A percentile compares a stretch with the other conserved stretches of the same genome.
phyloP scores from a whole-genome alignment of 1,284 basidiomycete genomes.

The Taiwanofungus camphoratus region DNA sequence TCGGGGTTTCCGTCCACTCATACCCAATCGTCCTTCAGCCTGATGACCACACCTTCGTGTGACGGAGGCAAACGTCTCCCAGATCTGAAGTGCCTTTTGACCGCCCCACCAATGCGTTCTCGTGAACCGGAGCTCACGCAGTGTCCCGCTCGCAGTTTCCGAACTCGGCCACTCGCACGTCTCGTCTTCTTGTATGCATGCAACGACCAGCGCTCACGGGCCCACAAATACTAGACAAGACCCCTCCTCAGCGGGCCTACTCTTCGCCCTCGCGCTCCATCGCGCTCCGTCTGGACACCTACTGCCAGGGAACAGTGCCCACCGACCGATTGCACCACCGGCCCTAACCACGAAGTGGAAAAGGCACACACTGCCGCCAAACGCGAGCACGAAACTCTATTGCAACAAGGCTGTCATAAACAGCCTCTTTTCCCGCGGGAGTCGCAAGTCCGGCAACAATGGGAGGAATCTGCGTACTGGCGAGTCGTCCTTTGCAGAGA shows the following conservation, averaged over 20 bases:
- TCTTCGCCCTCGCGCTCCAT: constrained; percentile 14
- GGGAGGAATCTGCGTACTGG: constrained; percentile 19
- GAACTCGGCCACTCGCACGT: constrained; percentile 6
- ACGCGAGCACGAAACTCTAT: constrained; percentile 26
- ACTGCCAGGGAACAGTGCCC: constrained; percentile 11
- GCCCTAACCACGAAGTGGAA: constrained; percentile 8
- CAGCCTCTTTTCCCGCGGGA: constrained; percentile 19
- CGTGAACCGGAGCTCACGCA: constrained; percentile 13
- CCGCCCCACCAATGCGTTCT: constrained; percentile 7
- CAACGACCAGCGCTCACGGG: constrained; percentile 12
- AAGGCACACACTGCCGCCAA: constrained; percentile 10
- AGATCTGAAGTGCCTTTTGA: constrained; percentile 8
- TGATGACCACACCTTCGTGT: constrained; percentile 8
- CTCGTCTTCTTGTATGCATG: constrained; percentile 17
- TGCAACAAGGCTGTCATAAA: constrained; percentile 8
- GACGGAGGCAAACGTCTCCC: constrained; percentile 18
- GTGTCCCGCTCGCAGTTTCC: constrained; percentile 16
- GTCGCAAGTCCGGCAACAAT: constrained; percentile 19
- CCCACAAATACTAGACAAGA: constrained; percentile 7
- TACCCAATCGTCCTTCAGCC: constrained; percentile 10
- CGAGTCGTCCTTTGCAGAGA: constrained; percentile 11
- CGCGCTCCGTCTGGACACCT: constrained; percentile 9
- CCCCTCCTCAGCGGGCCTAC: constrained; percentile 19
- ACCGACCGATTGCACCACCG: constrained; percentile 18
- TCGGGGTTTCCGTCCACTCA: constrained; percentile 18